Evolutionary conservation across 176 grass and related monocot species (phyloP).

Genomic region (Saccharum officinarum): DNA sequence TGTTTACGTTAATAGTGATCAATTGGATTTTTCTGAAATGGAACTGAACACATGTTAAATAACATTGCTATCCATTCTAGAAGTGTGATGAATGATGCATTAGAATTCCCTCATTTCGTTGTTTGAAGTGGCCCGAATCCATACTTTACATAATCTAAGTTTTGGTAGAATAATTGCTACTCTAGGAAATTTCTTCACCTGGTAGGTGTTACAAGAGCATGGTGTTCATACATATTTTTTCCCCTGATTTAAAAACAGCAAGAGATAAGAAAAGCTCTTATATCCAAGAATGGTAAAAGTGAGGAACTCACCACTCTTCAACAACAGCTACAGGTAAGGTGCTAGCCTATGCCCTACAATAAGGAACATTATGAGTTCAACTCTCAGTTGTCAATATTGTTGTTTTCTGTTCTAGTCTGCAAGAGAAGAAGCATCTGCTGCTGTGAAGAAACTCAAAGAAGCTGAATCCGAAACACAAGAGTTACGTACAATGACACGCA

Average conservation of each 20-base stretch:
- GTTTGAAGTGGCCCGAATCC: neutral
- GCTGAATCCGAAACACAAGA: slow-evolving; percentile 71
- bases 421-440: slow-evolving; percentile 47
- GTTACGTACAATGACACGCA: slow-evolving; percentile 74
- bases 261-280: slow-evolving; percentile 78
- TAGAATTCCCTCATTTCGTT: slow-evolving; percentile 5
- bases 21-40: neutral
- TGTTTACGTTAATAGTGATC: neutral
- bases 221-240: slow-evolving; percentile 24
- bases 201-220: neutral
- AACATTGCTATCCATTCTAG: slow-evolving; percentile 5
- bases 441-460: slow-evolving; percentile 65
- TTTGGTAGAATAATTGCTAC: neutral
- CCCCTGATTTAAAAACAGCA: slow-evolving; percentile 58
- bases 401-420: slow-evolving; percentile 57
- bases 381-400: slow-evolving; percentile 10
- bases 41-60: neutral
- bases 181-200: neutral
- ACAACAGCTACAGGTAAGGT: slow-evolving; percentile 75
- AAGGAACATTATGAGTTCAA: slow-evolving; percentile 19
- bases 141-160: neutral
- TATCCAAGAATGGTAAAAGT: slow-evolving; percentile 69
- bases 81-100: neutral
- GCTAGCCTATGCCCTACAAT: slow-evolving; percentile 10
- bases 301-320: slow-evolving; percentile 69